Base-by-base conservation (phyloP, 768 basidiomycete species). In the Amanita exitialis region DNA sequence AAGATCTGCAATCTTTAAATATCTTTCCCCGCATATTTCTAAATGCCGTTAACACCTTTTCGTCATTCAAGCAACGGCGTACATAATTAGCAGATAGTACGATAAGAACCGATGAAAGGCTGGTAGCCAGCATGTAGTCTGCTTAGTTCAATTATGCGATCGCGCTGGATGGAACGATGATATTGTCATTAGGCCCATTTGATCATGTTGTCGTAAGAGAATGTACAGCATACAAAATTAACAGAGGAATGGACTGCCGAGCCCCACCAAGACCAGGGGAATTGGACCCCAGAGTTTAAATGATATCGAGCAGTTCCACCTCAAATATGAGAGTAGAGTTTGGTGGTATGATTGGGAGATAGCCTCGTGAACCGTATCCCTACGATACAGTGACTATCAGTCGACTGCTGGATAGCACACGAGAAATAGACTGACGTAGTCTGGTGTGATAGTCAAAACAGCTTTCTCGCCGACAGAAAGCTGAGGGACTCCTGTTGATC, bases 221-320 rank as follows among this genome's bases (percentile, higher is more conserved):
- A 30, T 42, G 49, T 49, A 49, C 13, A 43, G 9, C 42, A 51
- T 51, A 44, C 32, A 51, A 13, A 16, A 28, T 43, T 15, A 43
- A 32, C 41, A 43, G 12, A 18, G 20, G 21, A 44, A 42, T 12
- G 27, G 20, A 44, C 35, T 7, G 9, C 13, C 41, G 28, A 44
- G 21, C 16, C 42, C 20, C 5, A 34, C 25, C 13, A 42, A 21
- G 25, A 42, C 6, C 15, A 18, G 9, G 16, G 30, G 25, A 10
- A 9, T 32, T 3, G 16, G 23, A 15, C 6, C 20, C 20, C 32
- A 35, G n/a, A 7, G 3, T 4, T 59, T 53, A 68, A 52, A 71
- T 81, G 70, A 92, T 90, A 64, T 76, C 71, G 52, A 91, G 54
- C 44, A 94, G 73, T 68, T 93, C 87, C 47, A 94, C 87, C 67